A percentile compares a stretch with the other conserved stretches of the same genome.
Evolutionary conservation across 768 basidiomycete genomes (phyloP).

Genomic region (Lactarius hengduanensis): DNA sequence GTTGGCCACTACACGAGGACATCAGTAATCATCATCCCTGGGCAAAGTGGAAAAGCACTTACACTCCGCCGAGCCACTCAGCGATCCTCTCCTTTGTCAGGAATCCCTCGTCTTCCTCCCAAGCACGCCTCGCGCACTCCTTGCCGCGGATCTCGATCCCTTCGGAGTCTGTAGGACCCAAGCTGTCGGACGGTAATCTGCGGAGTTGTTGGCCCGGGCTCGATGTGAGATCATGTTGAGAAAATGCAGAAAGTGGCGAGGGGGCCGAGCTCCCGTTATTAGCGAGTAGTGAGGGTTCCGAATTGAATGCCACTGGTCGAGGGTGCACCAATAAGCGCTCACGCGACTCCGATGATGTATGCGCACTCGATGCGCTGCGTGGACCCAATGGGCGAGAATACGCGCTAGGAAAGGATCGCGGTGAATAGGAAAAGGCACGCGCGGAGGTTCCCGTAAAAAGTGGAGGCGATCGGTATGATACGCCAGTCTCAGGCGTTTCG

Average conservation of each 20-base stretch:
- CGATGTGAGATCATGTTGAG: constrained; percentile 57
- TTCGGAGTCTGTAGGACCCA: constrained; percentile 44
- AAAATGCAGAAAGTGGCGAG: constrained; percentile 35
- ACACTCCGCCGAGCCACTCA: constrained; percentile 94
- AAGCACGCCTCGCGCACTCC: constrained; percentile 74
- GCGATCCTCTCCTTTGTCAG: constrained; percentile 89
- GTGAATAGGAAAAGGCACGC: constrained; percentile 23
- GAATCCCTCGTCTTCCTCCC: constrained; percentile 84
- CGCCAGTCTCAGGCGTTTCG: constrained; percentile 5
- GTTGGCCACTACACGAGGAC: constrained; percentile 51
- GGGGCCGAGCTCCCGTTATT: constrained; percentile 44
- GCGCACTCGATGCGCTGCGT: constrained; percentile 33
- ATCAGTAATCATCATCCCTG: constrained; percentile 7
- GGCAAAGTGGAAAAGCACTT: constrained; percentile 44
- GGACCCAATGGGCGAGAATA: constrained; percentile 28
- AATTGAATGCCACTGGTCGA: constrained; percentile 71
- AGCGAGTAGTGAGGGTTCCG: constrained; percentile 77
- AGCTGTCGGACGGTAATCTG: constrained; percentile 39
- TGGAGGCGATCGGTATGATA: constrained; percentile 3
- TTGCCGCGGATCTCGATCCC: constrained; percentile 65
- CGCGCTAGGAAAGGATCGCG: constrained; percentile 27
- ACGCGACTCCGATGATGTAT: constrained; percentile 38
- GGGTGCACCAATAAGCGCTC: constrained; percentile 60
- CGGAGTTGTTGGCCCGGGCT: constrained; percentile 48
- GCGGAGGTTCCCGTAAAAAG: constrained; percentile 23